These are phyloP conservation scores for Leishmania turanica DNA, from an alignment of 208 protist species.

Conservation along the genomic window DNA sequence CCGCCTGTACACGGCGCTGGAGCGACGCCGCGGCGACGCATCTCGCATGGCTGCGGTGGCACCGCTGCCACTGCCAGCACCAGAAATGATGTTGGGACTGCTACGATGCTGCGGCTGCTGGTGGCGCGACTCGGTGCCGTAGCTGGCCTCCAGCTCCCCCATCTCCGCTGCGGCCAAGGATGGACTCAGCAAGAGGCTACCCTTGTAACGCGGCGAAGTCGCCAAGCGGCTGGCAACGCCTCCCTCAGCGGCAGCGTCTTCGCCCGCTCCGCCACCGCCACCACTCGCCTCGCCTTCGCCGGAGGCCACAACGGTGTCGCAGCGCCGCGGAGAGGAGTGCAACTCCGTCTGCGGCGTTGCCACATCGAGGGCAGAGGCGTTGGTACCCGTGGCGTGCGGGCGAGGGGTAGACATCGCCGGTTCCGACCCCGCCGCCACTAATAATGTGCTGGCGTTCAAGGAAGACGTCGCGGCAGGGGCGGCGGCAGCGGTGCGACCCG, in stretches of 20 bases:
- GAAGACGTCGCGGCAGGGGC: neutral
- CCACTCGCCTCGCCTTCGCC: neutral
- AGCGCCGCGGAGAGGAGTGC: constrained; percentile 17
- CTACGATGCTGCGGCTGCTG: neutral
- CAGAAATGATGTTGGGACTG: neutral
- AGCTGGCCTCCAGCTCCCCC: constrained; percentile 16
- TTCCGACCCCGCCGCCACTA: neutral
- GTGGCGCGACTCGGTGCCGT: neutral
- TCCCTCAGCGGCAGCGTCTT: neutral
- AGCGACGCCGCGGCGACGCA: constrained; percentile 10
- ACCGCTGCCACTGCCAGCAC: neutral
- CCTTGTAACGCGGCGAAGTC: constrained; percentile 4
- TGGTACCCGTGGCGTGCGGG: constrained; percentile 10
- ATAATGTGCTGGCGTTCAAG: neutral
- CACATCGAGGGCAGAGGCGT: constrained; percentile 3
- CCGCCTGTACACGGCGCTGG: neutral
- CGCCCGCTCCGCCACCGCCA: neutral
- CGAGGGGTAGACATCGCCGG: neutral
- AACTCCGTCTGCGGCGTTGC: constrained; percentile 12
- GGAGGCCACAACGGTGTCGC: neutral
- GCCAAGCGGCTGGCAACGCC: constrained; percentile 1
- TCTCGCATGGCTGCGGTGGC: neutral
- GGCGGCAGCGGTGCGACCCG: neutral
- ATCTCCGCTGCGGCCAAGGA: constrained; percentile 22
- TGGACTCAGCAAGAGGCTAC: constrained; percentile 25